A percentile compares a stretch with the other conserved stretches of the same genome.
Conservation (phyloP, 192 early-diverging fungal species). For the Coemansia sp. region DNA sequence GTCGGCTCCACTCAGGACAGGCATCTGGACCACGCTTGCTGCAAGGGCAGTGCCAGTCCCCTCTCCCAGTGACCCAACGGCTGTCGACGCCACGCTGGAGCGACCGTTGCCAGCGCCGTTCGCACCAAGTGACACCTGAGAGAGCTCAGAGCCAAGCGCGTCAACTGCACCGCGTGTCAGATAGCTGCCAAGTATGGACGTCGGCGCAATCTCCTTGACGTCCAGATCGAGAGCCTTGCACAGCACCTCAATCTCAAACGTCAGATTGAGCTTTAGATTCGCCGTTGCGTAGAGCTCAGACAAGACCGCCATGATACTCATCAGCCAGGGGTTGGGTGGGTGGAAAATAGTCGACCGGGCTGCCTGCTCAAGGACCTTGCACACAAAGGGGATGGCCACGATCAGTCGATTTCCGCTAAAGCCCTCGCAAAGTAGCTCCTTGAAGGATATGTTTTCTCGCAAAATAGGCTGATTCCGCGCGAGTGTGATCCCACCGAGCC, state of each 20-base stretch:
- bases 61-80: not conserved
- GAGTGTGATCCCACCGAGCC: slow-evolving; percentile 97
- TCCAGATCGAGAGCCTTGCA: slow-evolving; percentile 89
- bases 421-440: slow-evolving; percentile 92
- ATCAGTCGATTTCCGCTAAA: slow-evolving; percentile 83
- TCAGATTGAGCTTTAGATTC: slow-evolving; percentile 92
- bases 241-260: slow-evolving; percentile 98
- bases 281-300: slow-evolving; percentile 93
- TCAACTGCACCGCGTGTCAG: slow-evolving; percentile 21
- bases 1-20: slow-evolving; percentile 37
- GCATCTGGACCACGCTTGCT: slow-evolving; percentile 30
- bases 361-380: slow-evolving; percentile 94
- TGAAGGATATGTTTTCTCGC: slow-evolving; percentile 94
- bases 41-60: not conserved
- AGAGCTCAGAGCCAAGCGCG: slow-evolving; percentile 24
- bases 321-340: slow-evolving; percentile 97
- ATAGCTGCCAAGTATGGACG: slow-evolving; percentile 32
- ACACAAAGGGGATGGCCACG: slow-evolving; percentile 97
- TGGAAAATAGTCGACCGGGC: slow-evolving; percentile 84
- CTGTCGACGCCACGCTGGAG: not conserved
- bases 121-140: slow-evolving; percentile 30
- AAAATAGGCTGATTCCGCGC: slow-evolving; percentile 94
- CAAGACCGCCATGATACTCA: slow-evolving; percentile 90
- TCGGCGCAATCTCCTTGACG: slow-evolving; percentile 65
- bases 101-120: not conserved